A percentile compares a stretch with the other conserved stretches of the same genome.
Evolutionary conservation across 176 grass and related monocot genomes (phyloP).

Genomic region (Chloris gayana): DNA sequence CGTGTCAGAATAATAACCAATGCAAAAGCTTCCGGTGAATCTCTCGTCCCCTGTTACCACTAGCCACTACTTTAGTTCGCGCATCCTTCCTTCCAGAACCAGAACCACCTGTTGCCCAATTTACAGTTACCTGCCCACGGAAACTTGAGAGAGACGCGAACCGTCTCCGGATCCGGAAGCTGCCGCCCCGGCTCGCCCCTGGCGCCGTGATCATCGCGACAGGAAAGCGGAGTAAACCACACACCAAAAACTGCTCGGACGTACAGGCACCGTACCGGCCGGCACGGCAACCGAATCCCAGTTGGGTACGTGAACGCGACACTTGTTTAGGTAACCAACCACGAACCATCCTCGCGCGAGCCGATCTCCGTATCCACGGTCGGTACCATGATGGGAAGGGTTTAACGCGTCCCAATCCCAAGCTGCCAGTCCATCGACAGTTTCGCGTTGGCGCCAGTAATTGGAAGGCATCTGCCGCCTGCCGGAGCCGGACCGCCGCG

Average conservation of each 20-base stretch:
- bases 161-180: neutral
- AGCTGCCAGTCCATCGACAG: neutral
- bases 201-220: neutral
- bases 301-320: neutral
- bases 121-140: neutral
- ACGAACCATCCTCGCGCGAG: too few relatives aligned
- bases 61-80: neutral
- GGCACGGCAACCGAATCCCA: neutral
- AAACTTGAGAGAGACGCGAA: neutral
- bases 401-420: too few relatives aligned
- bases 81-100: too few relatives aligned
- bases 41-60: too few relatives aligned
- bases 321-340: too few relatives aligned
- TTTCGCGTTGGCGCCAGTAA: neutral
- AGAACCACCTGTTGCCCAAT: neutral
- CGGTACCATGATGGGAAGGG: neutral
- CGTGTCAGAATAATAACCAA: too few relatives aligned
- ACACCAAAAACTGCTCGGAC: neutral
- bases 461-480: neutral
- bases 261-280: neutral
- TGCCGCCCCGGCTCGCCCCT: neutral
- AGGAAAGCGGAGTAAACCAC: neutral
- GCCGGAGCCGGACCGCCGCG: too few relatives aligned
- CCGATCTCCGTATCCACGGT: neutral
- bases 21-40: neutral